Conservation (phyloP, 1,284 basidiomycete species). For the Tausonia pullulans region DNA sequence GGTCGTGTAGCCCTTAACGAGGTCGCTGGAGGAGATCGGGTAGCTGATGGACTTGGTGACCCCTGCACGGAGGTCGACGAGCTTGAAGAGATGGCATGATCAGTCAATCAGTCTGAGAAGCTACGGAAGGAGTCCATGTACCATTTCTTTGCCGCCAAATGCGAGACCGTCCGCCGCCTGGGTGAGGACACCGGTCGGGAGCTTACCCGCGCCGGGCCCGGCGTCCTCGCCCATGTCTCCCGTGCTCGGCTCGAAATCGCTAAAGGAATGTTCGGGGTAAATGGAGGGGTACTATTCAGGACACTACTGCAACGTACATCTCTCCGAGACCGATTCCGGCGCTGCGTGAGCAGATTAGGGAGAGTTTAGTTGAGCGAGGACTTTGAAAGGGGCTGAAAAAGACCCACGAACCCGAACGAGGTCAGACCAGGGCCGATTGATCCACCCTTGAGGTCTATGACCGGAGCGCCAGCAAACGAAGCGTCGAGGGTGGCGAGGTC, state of each 20-base stretch:
- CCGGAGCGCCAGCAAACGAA: conserved; percentile 15
- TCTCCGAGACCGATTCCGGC: conserved; percentile 30
- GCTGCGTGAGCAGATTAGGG: too few species aligned
- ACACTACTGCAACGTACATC: conserved; percentile 21
- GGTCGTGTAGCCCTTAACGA: conserved; percentile 51
- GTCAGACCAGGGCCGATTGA: conserved; percentile 34
- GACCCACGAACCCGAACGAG: conserved; percentile 26
- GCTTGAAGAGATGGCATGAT: not conserved
- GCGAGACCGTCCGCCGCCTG: conserved; percentile 4
- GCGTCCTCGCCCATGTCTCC: too few species aligned
- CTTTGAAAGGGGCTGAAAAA: too few species aligned
- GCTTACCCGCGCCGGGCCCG: too few species aligned
- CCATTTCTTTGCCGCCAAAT: conserved; percentile 2
- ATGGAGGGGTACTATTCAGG: too few species aligned
- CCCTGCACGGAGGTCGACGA: conserved; percentile 37
- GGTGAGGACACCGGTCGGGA: not conserved
- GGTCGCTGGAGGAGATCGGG: conserved; percentile 25
- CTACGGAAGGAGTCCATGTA: not conserved
- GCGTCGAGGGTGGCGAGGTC: conserved; percentile 15
- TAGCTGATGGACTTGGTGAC: conserved; percentile 43
- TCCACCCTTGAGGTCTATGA: conserved; percentile 36
- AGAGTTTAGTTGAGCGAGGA: too few species aligned
- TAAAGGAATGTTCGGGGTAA: too few species aligned
- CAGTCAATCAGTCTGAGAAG: not conserved
- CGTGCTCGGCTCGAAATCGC: too few species aligned